Conservation (phyloP, 2,329 filamentous ascomycete species). For the Lasiodiplodia citricola region DNA sequence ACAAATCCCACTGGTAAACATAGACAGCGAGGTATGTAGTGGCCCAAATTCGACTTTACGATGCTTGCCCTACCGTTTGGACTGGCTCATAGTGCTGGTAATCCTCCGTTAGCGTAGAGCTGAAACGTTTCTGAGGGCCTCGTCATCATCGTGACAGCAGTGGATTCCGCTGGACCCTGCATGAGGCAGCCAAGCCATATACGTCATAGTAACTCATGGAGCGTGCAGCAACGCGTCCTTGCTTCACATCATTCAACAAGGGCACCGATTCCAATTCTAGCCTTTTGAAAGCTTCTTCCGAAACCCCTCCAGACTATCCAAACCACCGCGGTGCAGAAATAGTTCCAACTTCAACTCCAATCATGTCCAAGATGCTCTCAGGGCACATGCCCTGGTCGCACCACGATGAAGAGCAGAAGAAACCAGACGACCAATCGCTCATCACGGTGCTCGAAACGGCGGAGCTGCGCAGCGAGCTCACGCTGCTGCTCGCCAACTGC, state of each 20-base stretch:
- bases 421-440: conserved; percentile 11
- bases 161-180: conserved; percentile 3
- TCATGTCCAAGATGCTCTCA: conserved; percentile 21
- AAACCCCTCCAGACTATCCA: neutral
- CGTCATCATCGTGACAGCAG: neutral
- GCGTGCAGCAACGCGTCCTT: conserved; percentile 18
- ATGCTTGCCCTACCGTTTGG: too few species aligned
- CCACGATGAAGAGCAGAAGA: neutral
- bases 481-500: conserved; percentile 52
- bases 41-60: too few species aligned
- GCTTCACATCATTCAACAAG: conserved; percentile 17
- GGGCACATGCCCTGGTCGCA: conserved; percentile 23
- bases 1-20: too few species aligned
- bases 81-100: neutral
- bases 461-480: conserved; percentile 50
- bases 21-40: too few species aligned
- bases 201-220: conserved; percentile 19
- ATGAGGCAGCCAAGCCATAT: conserved; percentile 20
- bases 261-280: neutral
- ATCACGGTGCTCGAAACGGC: conserved; percentile 46
- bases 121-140: neutral
- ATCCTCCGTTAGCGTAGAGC: neutral
- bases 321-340: neutral
- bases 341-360: neutral
- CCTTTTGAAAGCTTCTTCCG: neutral